A percentile compares a stretch with the other conserved stretches of the same genome.
Conservation (phyloP, 257 asterid genomes). For the Linaria vulgaris region DNA sequence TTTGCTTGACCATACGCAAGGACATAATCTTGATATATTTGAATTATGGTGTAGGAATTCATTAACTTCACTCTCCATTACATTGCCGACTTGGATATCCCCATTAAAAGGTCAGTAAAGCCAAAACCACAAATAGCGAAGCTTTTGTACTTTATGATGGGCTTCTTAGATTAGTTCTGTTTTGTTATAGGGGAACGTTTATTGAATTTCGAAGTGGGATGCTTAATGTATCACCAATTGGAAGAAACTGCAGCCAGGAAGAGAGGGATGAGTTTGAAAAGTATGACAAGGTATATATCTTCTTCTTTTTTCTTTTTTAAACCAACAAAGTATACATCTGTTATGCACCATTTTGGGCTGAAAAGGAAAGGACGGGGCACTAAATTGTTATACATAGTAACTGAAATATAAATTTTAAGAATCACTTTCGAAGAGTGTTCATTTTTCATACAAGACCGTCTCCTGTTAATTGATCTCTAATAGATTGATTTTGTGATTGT, state of each 20-base stretch:
- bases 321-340: too few species aligned
- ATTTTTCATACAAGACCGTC: conserved; percentile 2
- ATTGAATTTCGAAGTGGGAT: conserved; percentile 96
- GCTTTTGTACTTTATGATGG: not conserved
- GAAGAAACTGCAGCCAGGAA: conserved; percentile 98
- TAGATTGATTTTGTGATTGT: conserved; percentile 24
- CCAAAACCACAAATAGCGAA: conserved; percentile 12
- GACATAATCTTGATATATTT: conserved; percentile 21
- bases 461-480: conserved; percentile 17
- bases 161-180: conserved; percentile 25
- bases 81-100: conserved; percentile 96
- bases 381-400: conserved; percentile 3
- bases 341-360: not conserved
- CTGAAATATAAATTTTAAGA: conserved; percentile 4
- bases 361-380: not conserved
- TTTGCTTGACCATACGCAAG: conserved; percentile 1
- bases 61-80: conserved; percentile 90
- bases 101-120: conserved; percentile 80
- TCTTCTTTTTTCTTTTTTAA: too few species aligned
- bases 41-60: conserved; percentile 67
- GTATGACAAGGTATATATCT: conserved; percentile 81
- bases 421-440: conserved; percentile 8
- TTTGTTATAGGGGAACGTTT: conserved; percentile 77
- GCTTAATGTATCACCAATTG: conserved; percentile 96
- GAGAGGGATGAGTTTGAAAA: conserved; percentile 92